Percentiles rank a stretch among this genome's conserved stretches.
phyloP scores from a whole-genome alignment of 139 green algal species.

The Desmodesmus armatus region DNA sequence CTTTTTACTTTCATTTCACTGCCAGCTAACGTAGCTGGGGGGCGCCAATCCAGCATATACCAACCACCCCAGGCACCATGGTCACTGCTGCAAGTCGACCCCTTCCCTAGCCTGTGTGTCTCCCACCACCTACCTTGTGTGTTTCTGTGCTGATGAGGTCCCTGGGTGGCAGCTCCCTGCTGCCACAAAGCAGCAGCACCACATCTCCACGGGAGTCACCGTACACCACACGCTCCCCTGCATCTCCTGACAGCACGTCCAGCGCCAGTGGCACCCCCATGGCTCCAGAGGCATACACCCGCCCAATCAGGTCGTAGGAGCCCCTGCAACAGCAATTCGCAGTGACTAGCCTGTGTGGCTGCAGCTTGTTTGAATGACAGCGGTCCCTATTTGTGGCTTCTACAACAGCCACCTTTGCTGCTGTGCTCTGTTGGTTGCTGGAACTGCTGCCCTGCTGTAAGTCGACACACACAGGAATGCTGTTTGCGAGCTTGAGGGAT shows the following conservation, averaged over 20 bases:
- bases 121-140: constrained; percentile 51
- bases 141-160: constrained; percentile 77
- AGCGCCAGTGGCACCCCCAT: constrained; percentile 81
- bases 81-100: too few species aligned
- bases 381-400: too few species aligned
- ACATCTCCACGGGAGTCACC: constrained; percentile 68
- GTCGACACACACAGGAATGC: neutral
- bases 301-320: constrained; percentile 72
- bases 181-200: constrained; percentile 74
- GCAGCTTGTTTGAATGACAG: neutral
- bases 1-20: too few species aligned
- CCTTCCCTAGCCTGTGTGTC: too few species aligned
- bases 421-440: neutral
- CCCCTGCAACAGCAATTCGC: constrained; percentile 51
- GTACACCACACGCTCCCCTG: constrained; percentile 74
- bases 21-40: too few species aligned
- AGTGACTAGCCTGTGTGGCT: neutral
- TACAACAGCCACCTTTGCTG: neutral
- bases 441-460: neutral
- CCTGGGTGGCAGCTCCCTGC: constrained; percentile 60
- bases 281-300: constrained; percentile 65
- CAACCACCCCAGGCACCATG: neutral
- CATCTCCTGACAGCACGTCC: constrained; percentile 48
- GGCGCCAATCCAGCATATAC: neutral
- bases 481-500: neutral